Conservation (phyloP, 2,329 filamentous ascomycete genomes). For the Microascus cirrosus region DNA sequence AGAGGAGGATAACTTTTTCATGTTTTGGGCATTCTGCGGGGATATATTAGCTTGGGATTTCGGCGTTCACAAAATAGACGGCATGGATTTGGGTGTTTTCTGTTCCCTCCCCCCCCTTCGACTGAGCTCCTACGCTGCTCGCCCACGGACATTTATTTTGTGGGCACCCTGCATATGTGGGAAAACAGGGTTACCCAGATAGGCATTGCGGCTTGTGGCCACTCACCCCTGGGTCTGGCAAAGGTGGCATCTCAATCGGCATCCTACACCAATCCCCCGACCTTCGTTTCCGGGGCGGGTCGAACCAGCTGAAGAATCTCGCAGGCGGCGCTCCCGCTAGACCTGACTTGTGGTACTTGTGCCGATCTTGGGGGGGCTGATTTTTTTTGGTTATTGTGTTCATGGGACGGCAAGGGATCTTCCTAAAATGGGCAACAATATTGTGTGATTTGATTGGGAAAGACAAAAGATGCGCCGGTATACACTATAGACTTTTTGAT, state of each 20-base stretch:
- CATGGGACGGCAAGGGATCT: neutral
- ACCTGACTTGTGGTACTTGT: slow-evolving; percentile 1
- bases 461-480: neutral
- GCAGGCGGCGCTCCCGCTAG: neutral
- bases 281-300: neutral
- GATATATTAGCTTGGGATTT: neutral
- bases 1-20: slow-evolving; percentile 10
- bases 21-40: neutral
- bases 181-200: neutral
- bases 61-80: slow-evolving; percentile 2
- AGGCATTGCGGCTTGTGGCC: neutral
- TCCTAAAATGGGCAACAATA: neutral
- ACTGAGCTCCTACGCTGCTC: no score
- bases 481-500: neutral
- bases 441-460: neutral
- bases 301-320: neutral
- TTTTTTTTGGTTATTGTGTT: slow-evolving; percentile 1
- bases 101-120: neutral
- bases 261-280: neutral
- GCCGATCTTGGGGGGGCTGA: neutral
- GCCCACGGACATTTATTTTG: neutral
- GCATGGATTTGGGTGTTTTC: neutral
- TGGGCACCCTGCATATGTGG: slow-evolving; percentile 1
- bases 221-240: neutral
- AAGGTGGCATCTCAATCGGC: neutral